These are phyloP conservation scores for Vitis rotundifolia DNA, from an alignment of 164 flowering plant species.

Conservation along the genomic window DNA sequence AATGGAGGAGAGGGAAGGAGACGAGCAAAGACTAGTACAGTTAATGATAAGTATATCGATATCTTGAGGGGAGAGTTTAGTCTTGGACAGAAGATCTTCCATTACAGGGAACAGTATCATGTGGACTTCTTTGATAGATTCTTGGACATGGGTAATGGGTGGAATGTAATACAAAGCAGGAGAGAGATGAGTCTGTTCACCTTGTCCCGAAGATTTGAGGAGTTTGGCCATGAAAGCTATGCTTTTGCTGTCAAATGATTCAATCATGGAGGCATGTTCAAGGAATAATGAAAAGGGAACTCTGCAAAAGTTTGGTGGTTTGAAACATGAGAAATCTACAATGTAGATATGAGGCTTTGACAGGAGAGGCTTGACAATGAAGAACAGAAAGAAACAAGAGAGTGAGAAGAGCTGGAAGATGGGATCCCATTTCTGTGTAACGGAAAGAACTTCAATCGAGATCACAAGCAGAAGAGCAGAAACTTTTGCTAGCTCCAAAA, in stretches of 20 bases:
- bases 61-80: constrained; percentile 39
- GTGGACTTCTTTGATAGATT: constrained; percentile 53
- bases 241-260: constrained; percentile 39
- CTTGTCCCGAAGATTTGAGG: constrained; percentile 50
- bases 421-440: constrained; percentile 23
- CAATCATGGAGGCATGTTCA: constrained; percentile 41
- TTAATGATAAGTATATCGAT: constrained; percentile 65
- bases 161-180: constrained; percentile 62
- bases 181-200: constrained; percentile 63
- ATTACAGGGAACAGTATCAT: constrained; percentile 60
- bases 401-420: constrained; percentile 22
- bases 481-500: constrained; percentile 16
- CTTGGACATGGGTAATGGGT: constrained; percentile 44
- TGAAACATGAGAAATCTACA: constrained; percentile 68
- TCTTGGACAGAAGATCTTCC: constrained; percentile 60
- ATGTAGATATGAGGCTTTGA: constrained; percentile 41
- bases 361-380: constrained; percentile 19
- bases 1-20: constrained; percentile 66
- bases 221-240: constrained; percentile 60
- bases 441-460: constrained; percentile 19
- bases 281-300: constrained; percentile 52
- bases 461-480: constrained; percentile 14
- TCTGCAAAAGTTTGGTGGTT: constrained; percentile 54
- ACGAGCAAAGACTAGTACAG: constrained; percentile 68
- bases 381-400: constrained; percentile 14